Conservation (phyloP, 768 basidiomycete species). For the Rhizopogon sp. region DNA sequence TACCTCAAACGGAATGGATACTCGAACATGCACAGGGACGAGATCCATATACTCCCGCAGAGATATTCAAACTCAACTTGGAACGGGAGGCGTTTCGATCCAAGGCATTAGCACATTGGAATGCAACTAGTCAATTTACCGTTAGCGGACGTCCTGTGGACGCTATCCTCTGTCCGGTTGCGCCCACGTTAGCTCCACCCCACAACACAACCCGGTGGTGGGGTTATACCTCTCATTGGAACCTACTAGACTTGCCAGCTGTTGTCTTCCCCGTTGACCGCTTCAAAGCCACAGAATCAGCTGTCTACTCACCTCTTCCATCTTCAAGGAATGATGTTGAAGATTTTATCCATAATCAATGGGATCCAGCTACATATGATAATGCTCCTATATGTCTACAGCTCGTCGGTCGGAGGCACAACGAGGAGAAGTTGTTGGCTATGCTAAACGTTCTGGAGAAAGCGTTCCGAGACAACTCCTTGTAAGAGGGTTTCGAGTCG, state of each 20-base stretch:
- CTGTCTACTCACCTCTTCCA: constrained; percentile 5
- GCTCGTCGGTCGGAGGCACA: constrained; percentile 44
- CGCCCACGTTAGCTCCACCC: constrained; percentile 43
- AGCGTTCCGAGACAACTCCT: constrained; percentile 5
- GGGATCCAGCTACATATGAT: constrained; percentile 37
- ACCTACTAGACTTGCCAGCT: constrained; percentile 44
- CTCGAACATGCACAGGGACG: constrained; percentile 34
- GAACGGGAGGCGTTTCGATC: constrained; percentile 39
- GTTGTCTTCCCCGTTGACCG: constrained; percentile 43
- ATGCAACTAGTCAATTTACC: constrained; percentile 30
- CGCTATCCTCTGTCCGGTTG: constrained; percentile 41
- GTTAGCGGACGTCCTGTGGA: constrained; percentile 42
- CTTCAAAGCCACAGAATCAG: constrained; percentile 21
- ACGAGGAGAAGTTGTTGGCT: constrained; percentile 45
- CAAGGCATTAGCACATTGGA: constrained; percentile 40
- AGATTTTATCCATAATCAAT: constrained; percentile 30
- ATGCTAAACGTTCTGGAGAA: constrained; percentile 37
- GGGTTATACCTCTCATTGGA: constrained; percentile 50
- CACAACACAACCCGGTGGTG: constrained; percentile 46
- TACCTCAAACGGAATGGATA: constrained; percentile 42
- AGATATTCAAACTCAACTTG: constrained; percentile 40
- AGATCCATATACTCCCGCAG: constrained; percentile 32
- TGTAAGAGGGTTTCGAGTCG: not conserved
- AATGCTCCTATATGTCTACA: constrained; percentile 43
- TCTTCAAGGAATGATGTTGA: constrained; percentile 33